Base-by-base conservation (phyloP, 2,329 filamentous ascomycete genomes). In the Ilyonectria robusta region DNA sequence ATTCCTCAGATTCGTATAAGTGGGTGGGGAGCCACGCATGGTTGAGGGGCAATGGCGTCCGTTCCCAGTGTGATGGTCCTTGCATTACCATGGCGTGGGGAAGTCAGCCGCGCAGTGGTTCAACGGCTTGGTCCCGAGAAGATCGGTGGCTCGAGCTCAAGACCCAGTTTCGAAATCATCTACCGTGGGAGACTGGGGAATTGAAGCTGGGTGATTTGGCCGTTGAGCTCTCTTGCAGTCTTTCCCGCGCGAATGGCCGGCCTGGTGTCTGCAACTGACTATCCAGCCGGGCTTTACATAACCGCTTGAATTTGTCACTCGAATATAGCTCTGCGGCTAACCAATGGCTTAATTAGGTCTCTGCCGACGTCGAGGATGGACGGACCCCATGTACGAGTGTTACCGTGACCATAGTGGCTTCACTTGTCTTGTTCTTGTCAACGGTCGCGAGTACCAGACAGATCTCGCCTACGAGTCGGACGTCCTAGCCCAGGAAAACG, bases 361-460 rank as follows among this genome's bases (percentile, higher is more conserved):
- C 78, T 98, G 95, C 87, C 92, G 93, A 81, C 94, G 95, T 76
- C 94, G 95, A 81, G 93, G 94, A 82, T 98, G 95, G 95, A 91
- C 90, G 74, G 94, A 97, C 80, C 95, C 95, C 77, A 87, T 90
- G 79, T 98, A 97, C 87, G 92, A 96, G 83, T 92, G 91, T 77
- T 94, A 92, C 86, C 88, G 88, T 74, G 91, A 91, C 76, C 84
- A 87, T 71, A 89, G 86, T 75, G 95, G 95, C 78, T 97, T 92
- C 82, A 94, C 92, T 66, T 98, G 95, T 85, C 91, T 94, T 65
- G 95, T 97, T 64, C 89, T 96, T 70, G 95, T 98, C 80, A 98
- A 98, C 84, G 97, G 97, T 75, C 93, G 95, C 78, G 94, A 97
- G 85, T 98, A 98, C 84, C 94, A 95, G 80, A 97, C 95, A 48